Evolutionary conservation across 2,329 filamentous ascomycete species (phyloP), one percentile per base, ranked within the genome.

Genomic region (Clonostachys solani): DNA sequence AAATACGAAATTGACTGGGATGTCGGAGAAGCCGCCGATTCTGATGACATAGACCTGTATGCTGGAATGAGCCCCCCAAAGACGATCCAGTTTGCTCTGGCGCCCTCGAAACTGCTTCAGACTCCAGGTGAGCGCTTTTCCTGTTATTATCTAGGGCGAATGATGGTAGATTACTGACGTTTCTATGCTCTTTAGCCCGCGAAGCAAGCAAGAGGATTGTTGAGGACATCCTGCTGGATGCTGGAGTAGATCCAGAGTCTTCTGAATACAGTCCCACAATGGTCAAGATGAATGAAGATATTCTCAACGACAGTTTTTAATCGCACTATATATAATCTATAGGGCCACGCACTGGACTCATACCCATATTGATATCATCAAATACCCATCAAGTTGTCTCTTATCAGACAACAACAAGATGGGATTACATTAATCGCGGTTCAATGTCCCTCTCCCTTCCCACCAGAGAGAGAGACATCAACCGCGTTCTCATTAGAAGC

Each of bases 51-150:
- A 19, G 80, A 76, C 40, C 60, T 81, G 6, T 84, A 86, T 49
- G 79, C 78, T 7, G 89, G 85, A 6, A 86, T 91, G 67, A 96
- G 89, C 59, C 94, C 94, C 29, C 94, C 94, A 1, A 97, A 97
- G 74, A 94, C 89, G 12, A 92, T 95, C 50, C 87, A 92, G 59
- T 95, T 95, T 64, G 85, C 87, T 41, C 69, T 95, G 43, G 87
- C 87, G 44, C 86, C 86, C 46, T 87, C 84, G 38, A 84, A 87
- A 60, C 69, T 95, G 18, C 65, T 92, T 62, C 89, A 92, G 63
- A 95, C 89, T 43, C 89, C 89, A 52, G 85, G 84, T 87, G 68
- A 61, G 80, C 45, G 19, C 43, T 35, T 42, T 16, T 56, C n/a
- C 3, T 12, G 18, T 41, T 23, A 23, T 46, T n/a, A 49, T 42